phyloP scores from a whole-genome alignment of 345 rosid species.

The Salix exigua region DNA sequence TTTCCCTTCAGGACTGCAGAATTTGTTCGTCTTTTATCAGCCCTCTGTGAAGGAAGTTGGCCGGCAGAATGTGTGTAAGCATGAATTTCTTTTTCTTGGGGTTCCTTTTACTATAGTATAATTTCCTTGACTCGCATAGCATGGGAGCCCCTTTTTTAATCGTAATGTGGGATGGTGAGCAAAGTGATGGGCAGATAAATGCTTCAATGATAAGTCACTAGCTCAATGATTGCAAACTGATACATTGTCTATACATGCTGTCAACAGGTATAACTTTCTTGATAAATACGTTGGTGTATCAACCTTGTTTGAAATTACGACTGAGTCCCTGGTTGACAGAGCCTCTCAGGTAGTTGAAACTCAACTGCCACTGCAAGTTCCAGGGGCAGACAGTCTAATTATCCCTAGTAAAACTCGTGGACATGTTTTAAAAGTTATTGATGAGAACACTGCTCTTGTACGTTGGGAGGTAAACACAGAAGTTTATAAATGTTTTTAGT shows the following conservation, averaged over 20 bases:
- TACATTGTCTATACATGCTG: constrained; percentile 12
- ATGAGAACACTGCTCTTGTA: constrained; percentile 68
- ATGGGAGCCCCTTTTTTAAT: neutral
- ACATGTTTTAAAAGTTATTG: constrained; percentile 51
- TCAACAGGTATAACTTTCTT: constrained; percentile 78
- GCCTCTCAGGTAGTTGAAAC: constrained; percentile 66
- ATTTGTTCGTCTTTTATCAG: constrained; percentile 70
- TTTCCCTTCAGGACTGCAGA: constrained; percentile 76
- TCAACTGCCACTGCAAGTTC: constrained; percentile 51
- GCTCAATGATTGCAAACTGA: neutral
- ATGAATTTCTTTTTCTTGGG: neutral
- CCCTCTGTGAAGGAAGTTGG: constrained; percentile 95
- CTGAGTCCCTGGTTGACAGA: constrained; percentile 47
- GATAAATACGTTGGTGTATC: constrained; percentile 84
- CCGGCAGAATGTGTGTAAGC: constrained; percentile 98
- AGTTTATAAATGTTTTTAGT: constrained; percentile 2
- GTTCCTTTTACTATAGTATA: neutral
- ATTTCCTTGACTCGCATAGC: neutral
- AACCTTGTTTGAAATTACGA: constrained; percentile 61
- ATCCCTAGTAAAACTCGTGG: constrained; percentile 81
- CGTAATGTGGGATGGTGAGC: neutral
- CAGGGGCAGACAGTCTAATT: constrained; percentile 71
- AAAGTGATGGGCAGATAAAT: neutral
- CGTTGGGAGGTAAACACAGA: constrained; percentile 84
- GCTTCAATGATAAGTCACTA: neutral